Conservation (phyloP, 305 asterid genomes). For the Withania somnifera region DNA sequence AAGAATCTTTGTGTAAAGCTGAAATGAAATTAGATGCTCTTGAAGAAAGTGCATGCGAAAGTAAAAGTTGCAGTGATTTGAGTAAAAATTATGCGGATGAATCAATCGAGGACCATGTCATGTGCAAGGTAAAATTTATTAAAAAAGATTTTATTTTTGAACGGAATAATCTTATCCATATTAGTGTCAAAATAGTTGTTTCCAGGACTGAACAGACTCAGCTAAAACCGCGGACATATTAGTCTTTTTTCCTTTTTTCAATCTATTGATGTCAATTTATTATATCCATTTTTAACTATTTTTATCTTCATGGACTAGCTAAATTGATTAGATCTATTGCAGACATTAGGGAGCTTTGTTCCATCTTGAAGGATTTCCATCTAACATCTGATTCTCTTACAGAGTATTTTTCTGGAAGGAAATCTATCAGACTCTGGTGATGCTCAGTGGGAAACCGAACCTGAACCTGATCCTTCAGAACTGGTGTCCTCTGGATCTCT, state of each 20-base stretch:
- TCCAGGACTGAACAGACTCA: not conserved
- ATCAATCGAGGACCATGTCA: slow-evolving; percentile 32
- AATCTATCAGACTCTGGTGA: slow-evolving; percentile 35
- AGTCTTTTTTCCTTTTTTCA: not conserved
- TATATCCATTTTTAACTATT: not conserved
- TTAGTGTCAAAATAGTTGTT: not conserved
- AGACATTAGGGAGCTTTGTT: not conserved
- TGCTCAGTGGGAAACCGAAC: slow-evolving; percentile 24
- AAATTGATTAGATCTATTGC: not conserved
- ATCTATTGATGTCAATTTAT: not conserved
- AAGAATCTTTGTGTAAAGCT: slow-evolving; percentile 23
- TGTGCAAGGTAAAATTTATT: slow-evolving; percentile 17
- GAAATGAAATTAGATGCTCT: slow-evolving; percentile 40
- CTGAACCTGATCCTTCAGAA: slow-evolving; percentile 41
- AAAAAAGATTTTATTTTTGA: not conserved
- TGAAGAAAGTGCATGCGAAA: slow-evolving; percentile 70
- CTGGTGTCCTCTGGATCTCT: slow-evolving; percentile 28
- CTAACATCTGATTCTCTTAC: slow-evolving; percentile 13
- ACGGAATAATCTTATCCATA: not conserved
- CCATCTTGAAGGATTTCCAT: not conserved
- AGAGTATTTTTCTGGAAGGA: slow-evolving; percentile 48
- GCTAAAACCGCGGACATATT: not conserved
- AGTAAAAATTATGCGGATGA: slow-evolving; percentile 30
- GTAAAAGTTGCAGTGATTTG: slow-evolving; percentile 34
- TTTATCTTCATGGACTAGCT: not conserved